These are phyloP conservation scores for Cordyceps pruinosa DNA, from an alignment of 2,329 filamentous ascomycete species.

Conservation along the genomic window DNA sequence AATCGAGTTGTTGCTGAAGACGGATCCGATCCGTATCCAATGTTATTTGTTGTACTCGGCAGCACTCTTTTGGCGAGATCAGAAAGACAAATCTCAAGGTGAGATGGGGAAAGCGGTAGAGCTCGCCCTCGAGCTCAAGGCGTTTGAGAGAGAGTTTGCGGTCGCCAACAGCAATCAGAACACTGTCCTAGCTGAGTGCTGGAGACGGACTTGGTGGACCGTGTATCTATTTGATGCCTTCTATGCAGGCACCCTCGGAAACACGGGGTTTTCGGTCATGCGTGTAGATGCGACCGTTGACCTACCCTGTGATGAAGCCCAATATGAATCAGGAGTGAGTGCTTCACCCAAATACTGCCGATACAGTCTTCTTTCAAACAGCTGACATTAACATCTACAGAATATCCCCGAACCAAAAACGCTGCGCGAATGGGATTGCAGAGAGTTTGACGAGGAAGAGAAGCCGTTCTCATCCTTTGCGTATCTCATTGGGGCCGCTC, in stretches of 20 bases:
- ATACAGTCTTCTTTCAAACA: background rate
- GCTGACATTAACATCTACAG: background rate
- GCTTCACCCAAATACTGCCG: too few relatives aligned
- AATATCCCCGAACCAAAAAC: constrained; percentile 30
- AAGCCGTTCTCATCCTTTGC: constrained; percentile 56
- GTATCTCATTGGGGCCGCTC: constrained; percentile 58
- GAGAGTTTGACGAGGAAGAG: constrained; percentile 50
- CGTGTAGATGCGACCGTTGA: constrained; percentile 46
- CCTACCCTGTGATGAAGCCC: constrained; percentile 58
- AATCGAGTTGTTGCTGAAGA: background rate
- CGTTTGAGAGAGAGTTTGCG: constrained; percentile 51
- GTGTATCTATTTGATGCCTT: constrained; percentile 53
- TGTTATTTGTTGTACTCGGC: constrained; percentile 30
- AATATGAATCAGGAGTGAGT: constrained; percentile 39
- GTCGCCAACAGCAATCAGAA: constrained; percentile 39
- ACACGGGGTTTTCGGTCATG: constrained; percentile 20
- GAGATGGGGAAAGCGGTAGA: constrained; percentile 43
- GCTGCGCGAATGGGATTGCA: constrained; percentile 53
- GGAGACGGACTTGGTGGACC: constrained; percentile 65
- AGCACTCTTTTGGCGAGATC: constrained; percentile 27
- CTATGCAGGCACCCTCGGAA: constrained; percentile 26
- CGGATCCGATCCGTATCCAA: constrained; percentile 28
- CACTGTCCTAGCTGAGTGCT: constrained; percentile 44
- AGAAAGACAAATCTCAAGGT: constrained; percentile 18
- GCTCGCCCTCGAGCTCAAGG: constrained; percentile 52